A percentile compares a stretch with the other conserved stretches of the same genome.
These are phyloP conservation scores for Blechomonas ayalai DNA, from an alignment of 208 protist species.

Conservation along the genomic window DNA sequence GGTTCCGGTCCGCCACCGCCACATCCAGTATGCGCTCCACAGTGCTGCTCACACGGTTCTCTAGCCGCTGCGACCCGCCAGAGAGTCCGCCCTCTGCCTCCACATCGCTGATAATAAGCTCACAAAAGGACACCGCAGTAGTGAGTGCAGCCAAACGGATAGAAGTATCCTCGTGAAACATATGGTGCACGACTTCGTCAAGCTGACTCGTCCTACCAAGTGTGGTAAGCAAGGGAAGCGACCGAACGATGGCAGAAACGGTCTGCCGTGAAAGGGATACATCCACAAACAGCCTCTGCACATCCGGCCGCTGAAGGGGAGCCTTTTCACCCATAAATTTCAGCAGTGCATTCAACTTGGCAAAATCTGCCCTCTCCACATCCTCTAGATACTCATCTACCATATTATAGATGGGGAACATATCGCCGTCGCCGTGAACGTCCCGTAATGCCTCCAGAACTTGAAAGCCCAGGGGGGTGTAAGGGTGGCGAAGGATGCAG, in stretches of 20 bases:
- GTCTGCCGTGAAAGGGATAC: slow-evolving; percentile 17
- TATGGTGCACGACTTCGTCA: slow-evolving; percentile 50
- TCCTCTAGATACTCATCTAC: slow-evolving; percentile 55
- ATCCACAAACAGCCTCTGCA: slow-evolving; percentile 37
- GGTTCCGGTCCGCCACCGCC: slow-evolving; percentile 63
- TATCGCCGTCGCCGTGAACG: slow-evolving; percentile 34
- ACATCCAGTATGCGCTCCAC: slow-evolving; percentile 79
- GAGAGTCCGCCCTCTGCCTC: slow-evolving; percentile 2
- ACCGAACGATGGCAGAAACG: slow-evolving; percentile 50
- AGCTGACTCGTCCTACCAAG: slow-evolving; percentile 66
- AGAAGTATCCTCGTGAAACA: slow-evolving; percentile 65
- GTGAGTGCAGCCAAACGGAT: slow-evolving; percentile 52
- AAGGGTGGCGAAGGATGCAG: slow-evolving; percentile 40
- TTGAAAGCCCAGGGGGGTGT: slow-evolving; percentile 44
- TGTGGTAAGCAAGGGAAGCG: slow-evolving; percentile 60
- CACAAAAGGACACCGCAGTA: slow-evolving; percentile 58
- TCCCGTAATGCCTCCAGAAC: slow-evolving; percentile 42
- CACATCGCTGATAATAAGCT: slow-evolving; percentile 36
- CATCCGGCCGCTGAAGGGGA: slow-evolving; percentile 19
- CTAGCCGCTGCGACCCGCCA: slow-evolving; percentile 9
- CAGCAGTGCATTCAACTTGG: slow-evolving; percentile 66
- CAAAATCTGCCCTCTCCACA: slow-evolving; percentile 50
- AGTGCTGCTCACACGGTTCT: slow-evolving; percentile 50
- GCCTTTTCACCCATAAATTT: slow-evolving; percentile 43
- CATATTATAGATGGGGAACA: slow-evolving; percentile 41